Conservation (phyloP, 1,284 basidiomycete species). For the Earliella scabrosa region DNA sequence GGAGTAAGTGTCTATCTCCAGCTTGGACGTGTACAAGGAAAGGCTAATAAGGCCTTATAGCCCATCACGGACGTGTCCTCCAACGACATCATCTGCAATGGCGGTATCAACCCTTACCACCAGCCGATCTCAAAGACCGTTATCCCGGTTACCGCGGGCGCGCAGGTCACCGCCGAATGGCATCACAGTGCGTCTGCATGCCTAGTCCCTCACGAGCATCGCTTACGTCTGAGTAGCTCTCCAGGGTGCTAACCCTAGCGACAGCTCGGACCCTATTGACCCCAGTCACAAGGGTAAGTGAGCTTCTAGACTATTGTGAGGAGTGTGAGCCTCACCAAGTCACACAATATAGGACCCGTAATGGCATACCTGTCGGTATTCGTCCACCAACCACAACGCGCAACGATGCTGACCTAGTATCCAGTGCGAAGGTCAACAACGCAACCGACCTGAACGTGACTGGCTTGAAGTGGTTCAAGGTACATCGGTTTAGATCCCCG, state of each 20-base stretch:
- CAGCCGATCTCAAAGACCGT: conserved; percentile 52
- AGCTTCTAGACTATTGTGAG: not conserved
- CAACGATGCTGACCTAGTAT: not conserved
- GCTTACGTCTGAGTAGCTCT: conserved; percentile 32
- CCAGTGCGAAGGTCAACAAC: conserved; percentile 48
- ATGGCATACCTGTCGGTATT: conserved; percentile 54
- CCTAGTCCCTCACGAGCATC: not conserved
- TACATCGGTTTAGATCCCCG: conserved; percentile 21
- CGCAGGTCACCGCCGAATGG: conserved; percentile 56
- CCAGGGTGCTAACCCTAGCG: conserved; percentile 45
- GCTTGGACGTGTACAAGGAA: not conserved
- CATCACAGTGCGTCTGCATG: conserved; percentile 43
- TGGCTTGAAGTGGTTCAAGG: conserved; percentile 61
- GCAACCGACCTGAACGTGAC: conserved; percentile 51
- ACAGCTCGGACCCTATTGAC: conserved; percentile 56
- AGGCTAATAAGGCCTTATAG: conserved; percentile 30
- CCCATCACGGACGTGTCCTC: conserved; percentile 58
- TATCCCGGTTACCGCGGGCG: conserved; percentile 54
- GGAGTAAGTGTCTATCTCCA: conserved; percentile 40
- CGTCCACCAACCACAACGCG: too few species aligned
- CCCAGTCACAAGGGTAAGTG: conserved; percentile 48
- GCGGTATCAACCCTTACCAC: conserved; percentile 63
- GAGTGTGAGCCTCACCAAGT: not conserved
- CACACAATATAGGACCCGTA: conserved; percentile 43
- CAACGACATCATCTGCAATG: conserved; percentile 62